phyloP scores from a whole-genome alignment of 2,329 filamentous ascomycete species.

The Colletotrichum viniferum region DNA sequence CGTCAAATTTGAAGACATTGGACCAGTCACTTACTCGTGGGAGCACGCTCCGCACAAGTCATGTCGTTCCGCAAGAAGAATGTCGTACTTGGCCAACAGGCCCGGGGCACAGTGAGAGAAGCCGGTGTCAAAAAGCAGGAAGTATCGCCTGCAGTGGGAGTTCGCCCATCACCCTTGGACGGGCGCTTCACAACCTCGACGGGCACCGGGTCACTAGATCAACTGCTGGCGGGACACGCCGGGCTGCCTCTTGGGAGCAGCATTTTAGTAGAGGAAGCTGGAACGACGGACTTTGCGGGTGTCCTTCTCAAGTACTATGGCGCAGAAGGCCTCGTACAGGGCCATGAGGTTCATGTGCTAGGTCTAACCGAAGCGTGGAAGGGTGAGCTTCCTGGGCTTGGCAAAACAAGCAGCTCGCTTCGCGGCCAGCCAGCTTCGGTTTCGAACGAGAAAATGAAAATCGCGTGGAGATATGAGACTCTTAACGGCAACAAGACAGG shows the following conservation, averaged over 20 bases:
- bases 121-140: conserved; percentile 30
- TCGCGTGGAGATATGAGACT: conserved; percentile 95
- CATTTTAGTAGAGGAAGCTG: conserved; percentile 83
- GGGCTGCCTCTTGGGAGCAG: conserved; percentile 83
- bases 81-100: conserved; percentile 48
- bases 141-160: conserved; percentile 48
- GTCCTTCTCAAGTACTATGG: conserved; percentile 87
- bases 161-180: conserved; percentile 87
- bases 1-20: not conserved
- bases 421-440: conserved; percentile 40
- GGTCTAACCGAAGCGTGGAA: conserved; percentile 82
- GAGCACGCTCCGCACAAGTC: not conserved
- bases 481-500: conserved; percentile 53
- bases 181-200: conserved; percentile 90
- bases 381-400: conserved; percentile 79
- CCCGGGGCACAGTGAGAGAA: conserved; percentile 23
- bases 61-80: conserved; percentile 67
- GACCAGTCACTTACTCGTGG: not conserved
- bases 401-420: conserved; percentile 44
- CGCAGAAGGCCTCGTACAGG: conserved; percentile 90
- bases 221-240: conserved; percentile 82
- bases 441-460: conserved; percentile 86
- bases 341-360: conserved; percentile 85
- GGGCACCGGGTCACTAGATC: conserved; percentile 84
- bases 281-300: conserved; percentile 92